Conservation (phyloP, 257 asterid genomes). For the Lycium ferocissimum region DNA sequence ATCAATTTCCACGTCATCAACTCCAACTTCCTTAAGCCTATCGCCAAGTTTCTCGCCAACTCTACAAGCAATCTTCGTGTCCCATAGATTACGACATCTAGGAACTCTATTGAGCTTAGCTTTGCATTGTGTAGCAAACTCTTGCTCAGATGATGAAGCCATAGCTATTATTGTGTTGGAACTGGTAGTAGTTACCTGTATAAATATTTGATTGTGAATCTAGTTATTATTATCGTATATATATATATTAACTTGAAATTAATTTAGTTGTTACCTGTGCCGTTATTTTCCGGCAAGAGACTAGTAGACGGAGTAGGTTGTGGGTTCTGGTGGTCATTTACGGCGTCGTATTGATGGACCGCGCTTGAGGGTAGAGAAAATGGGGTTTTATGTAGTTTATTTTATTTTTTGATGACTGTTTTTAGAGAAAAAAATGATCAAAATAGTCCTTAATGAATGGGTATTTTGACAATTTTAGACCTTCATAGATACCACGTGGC, state of each 20-base stretch:
- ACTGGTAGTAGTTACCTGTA: conserved; percentile 57
- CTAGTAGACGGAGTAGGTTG: conserved; percentile 55
- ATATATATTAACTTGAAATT: too few species aligned
- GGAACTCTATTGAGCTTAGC: conserved; percentile 70
- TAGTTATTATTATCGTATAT: too few species aligned
- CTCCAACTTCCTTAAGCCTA: conserved; percentile 60
- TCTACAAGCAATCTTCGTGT: conserved; percentile 58
- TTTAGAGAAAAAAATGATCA: too few species aligned
- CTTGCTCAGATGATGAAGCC: conserved; percentile 77
- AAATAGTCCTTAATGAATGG: too few species aligned
- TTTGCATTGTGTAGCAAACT: conserved; percentile 56
- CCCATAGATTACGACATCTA: conserved; percentile 56
- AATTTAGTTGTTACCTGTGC: conserved; percentile 62
- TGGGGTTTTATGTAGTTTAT: too few species aligned
- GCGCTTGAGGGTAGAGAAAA: too few species aligned
- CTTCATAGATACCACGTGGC: too few species aligned
- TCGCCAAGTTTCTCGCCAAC: conserved; percentile 69
- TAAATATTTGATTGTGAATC: too few species aligned
- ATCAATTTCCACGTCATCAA: conserved; percentile 57
- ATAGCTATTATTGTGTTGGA: conserved; percentile 67
- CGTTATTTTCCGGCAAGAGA: conserved; percentile 72
- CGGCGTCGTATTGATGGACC: background rate
- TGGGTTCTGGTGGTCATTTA: conserved; percentile 34
- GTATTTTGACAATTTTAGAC: too few species aligned
- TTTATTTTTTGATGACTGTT: too few species aligned